Base-by-base conservation (phyloP, 2,329 filamentous ascomycete genomes). In the Colletotrichum salicis region DNA sequence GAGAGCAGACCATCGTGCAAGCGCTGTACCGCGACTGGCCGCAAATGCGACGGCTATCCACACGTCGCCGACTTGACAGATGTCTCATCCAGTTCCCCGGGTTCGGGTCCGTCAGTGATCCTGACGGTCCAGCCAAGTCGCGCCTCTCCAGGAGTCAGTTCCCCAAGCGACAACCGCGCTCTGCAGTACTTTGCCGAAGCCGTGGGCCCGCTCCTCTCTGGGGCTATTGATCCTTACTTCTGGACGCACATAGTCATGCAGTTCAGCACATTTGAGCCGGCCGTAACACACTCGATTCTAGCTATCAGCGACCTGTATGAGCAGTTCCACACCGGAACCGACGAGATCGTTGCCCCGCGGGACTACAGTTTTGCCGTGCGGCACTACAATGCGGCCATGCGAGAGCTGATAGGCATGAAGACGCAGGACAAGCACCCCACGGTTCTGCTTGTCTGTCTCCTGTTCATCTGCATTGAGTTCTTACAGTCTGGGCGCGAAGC, bases 401-500 rank as follows among this genome's bases (percentile, higher is more conserved):
- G 79, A 1, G 80, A 83, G 31, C 72, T 88, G 37, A 74, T 83
- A 54, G 81, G 83, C 24, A 81, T 82, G 65, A 74, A 79, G 48
- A 80, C 65, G 0, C 54, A 56, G 6, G 70, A 72, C 11, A 67
- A 74, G 2, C 64, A 3, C 73, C 76, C 57, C 70, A 74, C 82
- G 0, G 80, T 80, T 1, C 76, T 88, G 8, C 79, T 87, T 2
- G 84, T 84, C 11, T 88, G 86, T 69, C 77, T 87, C 0, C 77
- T 89, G 27, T 87, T 89, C 70, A 85, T 86, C n/a, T 87, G 86
- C 73, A 84, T 89, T 60, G 88, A 89, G 76, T 87, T 87, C 73
- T 79, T 89, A 64, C 86, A 61, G n/a, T 61, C 61, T 7, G 70
- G 70, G 11, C 62, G 62, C 10, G 56, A 61, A 24, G 67, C 67